These are phyloP conservation scores for Ganoderma resinaceum DNA, from an alignment of 1,284 basidiomycete genomes.

Conservation along the genomic window DNA sequence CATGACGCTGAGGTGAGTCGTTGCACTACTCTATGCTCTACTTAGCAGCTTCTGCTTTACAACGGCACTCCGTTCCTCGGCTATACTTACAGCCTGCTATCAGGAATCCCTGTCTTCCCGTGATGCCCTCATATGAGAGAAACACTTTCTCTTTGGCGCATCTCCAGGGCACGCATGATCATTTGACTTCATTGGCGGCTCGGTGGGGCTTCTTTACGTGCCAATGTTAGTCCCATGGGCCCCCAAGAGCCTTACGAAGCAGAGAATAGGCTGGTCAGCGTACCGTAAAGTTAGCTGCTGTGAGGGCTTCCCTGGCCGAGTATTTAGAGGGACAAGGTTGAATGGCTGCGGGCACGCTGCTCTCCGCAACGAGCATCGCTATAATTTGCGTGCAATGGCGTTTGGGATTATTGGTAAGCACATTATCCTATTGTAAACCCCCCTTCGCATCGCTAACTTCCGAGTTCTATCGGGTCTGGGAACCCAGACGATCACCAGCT, in stretches of 20 bases:
- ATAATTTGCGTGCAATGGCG: constrained; percentile 35
- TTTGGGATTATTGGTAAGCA: constrained; percentile 49
- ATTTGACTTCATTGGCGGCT: constrained; percentile 7
- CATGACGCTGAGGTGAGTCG: too few species aligned
- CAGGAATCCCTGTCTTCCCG: not conserved
- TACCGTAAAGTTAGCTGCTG: constrained; percentile 4
- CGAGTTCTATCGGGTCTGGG: not conserved
- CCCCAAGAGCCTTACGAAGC: not conserved
- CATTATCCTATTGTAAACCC: not conserved
- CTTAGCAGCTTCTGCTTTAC: not conserved
- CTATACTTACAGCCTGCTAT: not conserved
- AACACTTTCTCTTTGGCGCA: not conserved
- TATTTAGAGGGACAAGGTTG: constrained; percentile 12
- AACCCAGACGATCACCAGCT: constrained; percentile 45
- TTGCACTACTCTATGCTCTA: not conserved
- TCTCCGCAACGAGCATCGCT: not conserved
- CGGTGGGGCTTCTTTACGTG: constrained; percentile 5
- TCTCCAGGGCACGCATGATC: not conserved
- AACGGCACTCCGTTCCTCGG: not conserved
- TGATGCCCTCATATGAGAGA: constrained; percentile 1
- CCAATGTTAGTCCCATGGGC: constrained; percentile 10
- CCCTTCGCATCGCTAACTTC: not conserved
- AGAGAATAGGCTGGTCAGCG: not conserved
- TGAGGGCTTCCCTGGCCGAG: not conserved
- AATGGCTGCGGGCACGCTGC: not conserved